A percentile compares a stretch with the other conserved stretches of the same genome.
phyloP scores from a whole-genome alignment of 129 eudicot genomes.

The Helianthus annuus region DNA sequence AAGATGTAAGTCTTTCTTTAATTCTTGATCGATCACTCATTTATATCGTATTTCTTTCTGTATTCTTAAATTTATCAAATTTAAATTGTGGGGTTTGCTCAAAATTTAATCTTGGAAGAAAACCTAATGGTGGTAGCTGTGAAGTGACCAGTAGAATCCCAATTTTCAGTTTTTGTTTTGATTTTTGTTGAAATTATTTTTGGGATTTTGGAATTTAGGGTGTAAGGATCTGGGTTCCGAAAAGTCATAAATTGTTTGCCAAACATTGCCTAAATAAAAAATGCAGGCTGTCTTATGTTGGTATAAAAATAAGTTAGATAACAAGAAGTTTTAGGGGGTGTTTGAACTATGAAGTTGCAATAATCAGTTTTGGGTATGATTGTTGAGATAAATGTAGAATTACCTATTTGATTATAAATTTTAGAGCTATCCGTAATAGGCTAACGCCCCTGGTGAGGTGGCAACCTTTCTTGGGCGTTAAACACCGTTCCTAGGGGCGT shows the following conservation, averaged over 20 bases:
- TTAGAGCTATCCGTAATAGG: no score
- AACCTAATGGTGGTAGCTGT: slow-evolving; percentile 4
- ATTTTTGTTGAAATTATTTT: slow-evolving; percentile 6
- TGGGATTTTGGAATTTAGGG: neutral
- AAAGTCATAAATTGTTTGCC: no score
- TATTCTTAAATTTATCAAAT: neutral
- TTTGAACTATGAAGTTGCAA: no score
- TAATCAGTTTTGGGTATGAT: neutral
- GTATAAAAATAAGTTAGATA: neutral
- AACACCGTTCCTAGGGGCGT: no score
- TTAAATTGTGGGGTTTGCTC: slow-evolving; percentile 1
- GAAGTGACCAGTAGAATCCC: neutral
- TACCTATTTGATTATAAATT: neutral
- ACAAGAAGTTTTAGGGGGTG: slow-evolving; percentile 9
- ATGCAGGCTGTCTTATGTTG: neutral
- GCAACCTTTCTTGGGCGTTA: no score
- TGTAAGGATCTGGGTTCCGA: neutral
- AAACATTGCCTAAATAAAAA: no score
- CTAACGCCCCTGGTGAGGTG: no score
- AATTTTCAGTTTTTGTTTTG: neutral
- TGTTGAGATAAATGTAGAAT: neutral
- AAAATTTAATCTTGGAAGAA: neutral
- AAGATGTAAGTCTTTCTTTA: slow-evolving; percentile 27
- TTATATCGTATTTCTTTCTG: slow-evolving; percentile 1
- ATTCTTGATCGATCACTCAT: neutral